phyloP scores from a whole-genome alignment of 2,329 filamentous ascomycete genomes.

The Kalmusia sp. region DNA sequence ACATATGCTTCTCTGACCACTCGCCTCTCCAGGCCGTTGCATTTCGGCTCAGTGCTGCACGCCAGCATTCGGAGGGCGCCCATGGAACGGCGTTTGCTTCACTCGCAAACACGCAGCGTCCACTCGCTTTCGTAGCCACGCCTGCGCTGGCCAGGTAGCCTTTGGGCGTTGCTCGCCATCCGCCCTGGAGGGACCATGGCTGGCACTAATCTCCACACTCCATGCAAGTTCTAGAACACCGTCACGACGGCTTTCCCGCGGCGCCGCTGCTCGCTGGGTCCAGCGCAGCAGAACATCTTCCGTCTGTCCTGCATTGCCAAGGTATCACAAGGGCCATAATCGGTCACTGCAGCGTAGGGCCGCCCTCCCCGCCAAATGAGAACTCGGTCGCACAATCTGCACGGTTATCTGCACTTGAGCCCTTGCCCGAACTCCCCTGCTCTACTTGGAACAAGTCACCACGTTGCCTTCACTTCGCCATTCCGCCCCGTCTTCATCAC shows the following conservation, averaged over 20 bases:
- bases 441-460: background rate
- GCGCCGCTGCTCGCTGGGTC: background rate
- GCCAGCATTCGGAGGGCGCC: background rate
- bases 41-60: too few relatives aligned
- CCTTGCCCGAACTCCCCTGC: slow-evolving; percentile 5
- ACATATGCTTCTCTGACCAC: background rate
- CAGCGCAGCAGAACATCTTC: slow-evolving; percentile 3
- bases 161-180: background rate
- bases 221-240: slow-evolving; percentile 7
- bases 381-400: background rate
- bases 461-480: slow-evolving; percentile 1
- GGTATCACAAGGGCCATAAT: background rate
- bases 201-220: background rate
- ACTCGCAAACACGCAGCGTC: slow-evolving; percentile 7
- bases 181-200: background rate
- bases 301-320: background rate
- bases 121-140: background rate
- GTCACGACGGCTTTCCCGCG: slow-evolving; percentile 1
- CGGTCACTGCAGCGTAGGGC: background rate
- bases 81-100: slow-evolving; percentile 8
- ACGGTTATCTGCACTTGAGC: background rate
- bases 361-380: slow-evolving; percentile 6
- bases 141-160: slow-evolving; percentile 5
- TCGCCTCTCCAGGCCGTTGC: background rate
- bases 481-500: slow-evolving; percentile 3